Evolutionary conservation across 2,329 filamentous ascomycete species (phyloP).

Genomic region (Colletotrichum endophyticum): DNA sequence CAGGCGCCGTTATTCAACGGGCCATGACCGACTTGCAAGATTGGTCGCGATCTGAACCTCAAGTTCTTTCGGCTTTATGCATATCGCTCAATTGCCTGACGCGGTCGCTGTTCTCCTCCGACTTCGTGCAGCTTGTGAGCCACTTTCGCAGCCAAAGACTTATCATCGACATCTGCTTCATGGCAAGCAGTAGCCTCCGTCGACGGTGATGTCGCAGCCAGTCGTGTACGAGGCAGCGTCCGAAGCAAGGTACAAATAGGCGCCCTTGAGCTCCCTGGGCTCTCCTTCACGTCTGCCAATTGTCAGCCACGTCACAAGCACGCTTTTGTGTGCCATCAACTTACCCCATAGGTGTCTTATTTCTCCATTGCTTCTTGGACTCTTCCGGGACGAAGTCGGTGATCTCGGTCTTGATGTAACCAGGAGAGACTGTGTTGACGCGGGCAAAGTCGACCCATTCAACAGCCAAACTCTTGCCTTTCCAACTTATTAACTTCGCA

Average conservation of each 20-base stretch:
- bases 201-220: conserved; percentile 74
- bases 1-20: neutral
- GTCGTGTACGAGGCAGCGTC: conserved; percentile 87
- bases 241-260: conserved; percentile 80
- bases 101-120: neutral
- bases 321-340: conserved; percentile 24
- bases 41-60: neutral
- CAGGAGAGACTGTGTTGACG: conserved; percentile 74
- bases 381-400: conserved; percentile 68
- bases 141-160: neutral
- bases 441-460: conserved; percentile 80
- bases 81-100: neutral
- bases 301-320: conserved; percentile 14
- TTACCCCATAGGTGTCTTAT: conserved; percentile 79
- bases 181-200: conserved; percentile 72
- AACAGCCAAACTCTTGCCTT: conserved; percentile 72
- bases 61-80: neutral
- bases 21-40: neutral
- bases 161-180: conserved; percentile 30
- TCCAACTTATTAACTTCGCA: neutral
- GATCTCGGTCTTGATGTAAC: conserved; percentile 79
- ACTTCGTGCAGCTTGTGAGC: neutral
- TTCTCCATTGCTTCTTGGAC: conserved; percentile 75
- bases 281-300: conserved; percentile 68
- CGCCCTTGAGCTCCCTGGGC: conserved; percentile 79